Evolutionary conservation across 306 rosid genomes (phyloP).

Genomic region (Begonia masoniana): DNA sequence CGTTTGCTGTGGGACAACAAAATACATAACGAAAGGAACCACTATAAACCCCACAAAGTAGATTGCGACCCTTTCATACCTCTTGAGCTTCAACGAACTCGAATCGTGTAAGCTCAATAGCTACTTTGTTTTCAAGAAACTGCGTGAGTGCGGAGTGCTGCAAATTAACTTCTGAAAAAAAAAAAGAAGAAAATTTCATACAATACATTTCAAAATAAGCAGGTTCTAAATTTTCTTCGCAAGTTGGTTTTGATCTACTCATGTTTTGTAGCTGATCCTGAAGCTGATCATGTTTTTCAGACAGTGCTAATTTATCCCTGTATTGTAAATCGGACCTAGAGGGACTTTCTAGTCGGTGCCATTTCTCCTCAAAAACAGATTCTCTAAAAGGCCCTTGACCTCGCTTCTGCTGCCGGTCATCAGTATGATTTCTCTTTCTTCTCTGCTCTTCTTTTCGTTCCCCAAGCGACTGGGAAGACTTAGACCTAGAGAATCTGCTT

Average conservation of each 20-base stretch:
- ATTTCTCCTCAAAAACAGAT: too few relatives aligned
- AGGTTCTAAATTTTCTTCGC: constrained; percentile 55
- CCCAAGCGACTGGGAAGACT: too few relatives aligned
- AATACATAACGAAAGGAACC: too few relatives aligned
- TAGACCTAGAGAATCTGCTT: too few relatives aligned
- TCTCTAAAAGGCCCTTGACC: too few relatives aligned
- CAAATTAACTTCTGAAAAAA: constrained; percentile 78
- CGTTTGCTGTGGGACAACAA: too few relatives aligned
- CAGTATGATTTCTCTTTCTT: too few relatives aligned
- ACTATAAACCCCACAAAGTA: too few relatives aligned
- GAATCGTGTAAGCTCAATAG: constrained; percentile 79
- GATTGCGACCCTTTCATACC: constrained; percentile 21
- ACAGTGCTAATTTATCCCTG: constrained; percentile 71
- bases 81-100: constrained; percentile 90
- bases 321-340: constrained; percentile 64
- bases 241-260: constrained; percentile 30
- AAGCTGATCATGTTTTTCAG: constrained; percentile 63
- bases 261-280: constrained; percentile 46
- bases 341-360: too few relatives aligned
- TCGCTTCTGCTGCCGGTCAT: constrained; percentile 38
- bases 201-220: constrained; percentile 58
- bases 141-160: constrained; percentile 90
- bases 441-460: too few relatives aligned
- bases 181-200: constrained; percentile 14
- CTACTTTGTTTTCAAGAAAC: constrained; percentile 95